These are phyloP conservation scores for Kluyveromyces marxianus DNA, from an alignment of 1,139 yeast genomes.

Conservation along the genomic window DNA sequence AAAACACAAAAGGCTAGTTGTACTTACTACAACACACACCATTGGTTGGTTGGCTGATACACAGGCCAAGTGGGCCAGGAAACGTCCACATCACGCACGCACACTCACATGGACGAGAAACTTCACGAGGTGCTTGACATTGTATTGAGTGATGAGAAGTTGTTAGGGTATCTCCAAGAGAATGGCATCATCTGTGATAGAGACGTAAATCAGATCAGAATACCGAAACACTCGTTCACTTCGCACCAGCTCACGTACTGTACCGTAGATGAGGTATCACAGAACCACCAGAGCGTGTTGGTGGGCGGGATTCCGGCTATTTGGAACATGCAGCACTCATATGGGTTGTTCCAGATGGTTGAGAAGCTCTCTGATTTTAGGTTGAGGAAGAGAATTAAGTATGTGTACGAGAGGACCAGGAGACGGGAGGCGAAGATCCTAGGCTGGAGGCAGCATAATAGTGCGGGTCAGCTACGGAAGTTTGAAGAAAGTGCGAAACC, in stretches of 20 bases:
- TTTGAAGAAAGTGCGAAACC: background rate
- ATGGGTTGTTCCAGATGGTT: conserved; percentile 15
- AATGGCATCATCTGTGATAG: background rate
- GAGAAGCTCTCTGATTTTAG: conserved; percentile 24
- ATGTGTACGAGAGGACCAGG: conserved; percentile 9
- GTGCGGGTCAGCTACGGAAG: background rate
- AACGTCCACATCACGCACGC: too few relatives aligned
- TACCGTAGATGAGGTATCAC: conserved; percentile 43
- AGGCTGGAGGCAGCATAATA: conserved; percentile 1
- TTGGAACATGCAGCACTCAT: conserved; percentile 44
- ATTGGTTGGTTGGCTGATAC: too few relatives aligned
- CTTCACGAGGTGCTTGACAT: conserved; percentile 2
- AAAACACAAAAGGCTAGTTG: too few relatives aligned
- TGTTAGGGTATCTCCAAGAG: conserved; percentile 5
- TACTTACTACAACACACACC: too few relatives aligned
- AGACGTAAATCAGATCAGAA: conserved; percentile 6
- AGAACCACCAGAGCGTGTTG: conserved; percentile 43
- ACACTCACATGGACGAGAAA: conserved; percentile 4
- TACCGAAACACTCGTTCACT: conserved; percentile 47
- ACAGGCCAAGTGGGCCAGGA: too few relatives aligned
- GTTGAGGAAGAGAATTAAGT: conserved; percentile 11
- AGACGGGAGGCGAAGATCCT: background rate
- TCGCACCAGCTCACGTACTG: conserved; percentile 56
- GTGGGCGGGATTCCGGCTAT: conserved; percentile 60
- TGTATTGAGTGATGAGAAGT: conserved; percentile 8